Conservation (phyloP, 2,329 filamentous ascomycete genomes). For the Aspergillus awamori region DNA sequence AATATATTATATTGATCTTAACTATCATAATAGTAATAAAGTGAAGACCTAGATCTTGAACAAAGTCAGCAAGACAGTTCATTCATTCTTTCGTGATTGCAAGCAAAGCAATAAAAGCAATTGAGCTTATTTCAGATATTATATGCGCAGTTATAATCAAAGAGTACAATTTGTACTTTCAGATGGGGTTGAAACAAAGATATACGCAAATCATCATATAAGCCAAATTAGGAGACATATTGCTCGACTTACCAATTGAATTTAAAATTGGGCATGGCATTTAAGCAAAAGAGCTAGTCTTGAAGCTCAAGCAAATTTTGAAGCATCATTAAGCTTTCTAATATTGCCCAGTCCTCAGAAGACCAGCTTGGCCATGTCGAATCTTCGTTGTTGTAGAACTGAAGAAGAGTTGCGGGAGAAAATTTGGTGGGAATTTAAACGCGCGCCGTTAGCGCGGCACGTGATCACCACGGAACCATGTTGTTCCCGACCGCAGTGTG, state of each 20-base stretch:
- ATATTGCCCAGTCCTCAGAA: background rate
- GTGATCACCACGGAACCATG: conserved; percentile 24
- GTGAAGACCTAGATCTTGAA: background rate
- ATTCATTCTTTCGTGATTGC: background rate
- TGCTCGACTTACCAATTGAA: conserved; percentile 15
- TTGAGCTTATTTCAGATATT: conserved; percentile 26
- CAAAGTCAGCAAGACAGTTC: conserved; percentile 3
- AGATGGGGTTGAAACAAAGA: conserved; percentile 47
- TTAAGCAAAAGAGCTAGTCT: background rate
- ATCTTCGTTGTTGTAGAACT: background rate
- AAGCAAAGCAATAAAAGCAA: background rate
- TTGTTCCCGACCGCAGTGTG: conserved; percentile 12
- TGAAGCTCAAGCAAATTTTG: background rate
- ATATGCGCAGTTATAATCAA: conserved; percentile 36
- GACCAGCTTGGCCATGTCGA: background rate
- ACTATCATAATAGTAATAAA: background rate
- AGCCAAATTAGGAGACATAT: background rate
- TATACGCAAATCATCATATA: conserved; percentile 39
- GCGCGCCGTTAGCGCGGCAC: conserved; percentile 25
- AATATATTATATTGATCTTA: background rate
- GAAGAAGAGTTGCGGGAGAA: conserved; percentile 11
- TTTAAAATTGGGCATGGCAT: background rate
- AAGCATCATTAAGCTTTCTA: conserved; percentile 1
- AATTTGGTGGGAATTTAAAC: conserved; percentile 24
- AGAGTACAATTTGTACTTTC: conserved; percentile 30